phyloP scores from a whole-genome alignment of 2,329 filamentous ascomycete genomes.

The Calcarisporium arbuscula region DNA sequence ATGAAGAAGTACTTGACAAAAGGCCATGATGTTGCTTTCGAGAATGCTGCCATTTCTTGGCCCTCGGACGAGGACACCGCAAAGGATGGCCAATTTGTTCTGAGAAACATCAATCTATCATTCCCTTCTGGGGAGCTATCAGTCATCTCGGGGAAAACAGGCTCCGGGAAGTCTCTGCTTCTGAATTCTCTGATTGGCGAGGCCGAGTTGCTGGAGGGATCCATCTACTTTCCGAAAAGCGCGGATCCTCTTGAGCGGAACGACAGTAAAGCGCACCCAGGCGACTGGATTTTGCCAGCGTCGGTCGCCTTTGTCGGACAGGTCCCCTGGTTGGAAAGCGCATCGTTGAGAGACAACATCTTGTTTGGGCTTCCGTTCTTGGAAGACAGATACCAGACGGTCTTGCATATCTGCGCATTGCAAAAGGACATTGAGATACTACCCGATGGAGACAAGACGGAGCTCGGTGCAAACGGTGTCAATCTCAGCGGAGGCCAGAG shows the following conservation, averaged over 20 bases:
- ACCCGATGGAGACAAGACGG: conserved; percentile 67
- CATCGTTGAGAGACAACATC: conserved; percentile 71
- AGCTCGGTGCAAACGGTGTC: conserved; percentile 78
- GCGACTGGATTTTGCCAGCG: conserved; percentile 62
- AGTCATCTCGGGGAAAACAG: conserved; percentile 75
- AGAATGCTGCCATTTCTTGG: conserved; percentile 66
- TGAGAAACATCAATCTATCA: conserved; percentile 56
- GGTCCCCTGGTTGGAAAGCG: conserved; percentile 80
- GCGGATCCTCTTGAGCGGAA: conserved; percentile 47
- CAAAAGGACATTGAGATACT: conserved; percentile 71
- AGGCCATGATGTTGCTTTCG: conserved; percentile 56
- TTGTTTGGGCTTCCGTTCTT: conserved; percentile 68
- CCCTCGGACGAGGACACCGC: conserved; percentile 56
- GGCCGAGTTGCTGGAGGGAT: conserved; percentile 59
- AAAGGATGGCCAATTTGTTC: conserved; percentile 54
- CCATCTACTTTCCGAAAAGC: conserved; percentile 48
- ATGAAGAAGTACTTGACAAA: conserved; percentile 47
- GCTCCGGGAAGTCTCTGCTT: conserved; percentile 69
- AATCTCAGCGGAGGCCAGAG: conserved; percentile 79
- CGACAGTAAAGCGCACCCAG: conserved; percentile 54
- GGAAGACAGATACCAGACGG: conserved; percentile 61
- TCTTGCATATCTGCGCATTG: conserved; percentile 65
- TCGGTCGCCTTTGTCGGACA: conserved; percentile 70
- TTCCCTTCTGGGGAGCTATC: conserved; percentile 66
- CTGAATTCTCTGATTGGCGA: conserved; percentile 70